Percentiles rank a stretch among this genome's conserved stretches.
These are phyloP conservation scores for Talaromyces sp. DNA, from an alignment of 2,329 filamentous ascomycete genomes.

Conservation along the genomic window DNA sequence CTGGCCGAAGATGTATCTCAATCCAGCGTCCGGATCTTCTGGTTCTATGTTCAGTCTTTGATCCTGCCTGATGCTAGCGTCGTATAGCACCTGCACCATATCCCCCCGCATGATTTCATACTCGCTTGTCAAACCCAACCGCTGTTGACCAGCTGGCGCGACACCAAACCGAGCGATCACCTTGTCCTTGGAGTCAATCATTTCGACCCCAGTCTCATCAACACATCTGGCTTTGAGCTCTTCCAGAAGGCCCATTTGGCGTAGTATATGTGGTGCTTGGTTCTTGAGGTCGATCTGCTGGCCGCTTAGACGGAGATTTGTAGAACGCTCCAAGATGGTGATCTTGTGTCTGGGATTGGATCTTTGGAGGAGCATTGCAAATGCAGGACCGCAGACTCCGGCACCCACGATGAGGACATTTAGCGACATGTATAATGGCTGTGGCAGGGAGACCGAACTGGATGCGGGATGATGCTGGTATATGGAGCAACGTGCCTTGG, in stretches of 20 bases:
- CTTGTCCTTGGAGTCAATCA: background rate
- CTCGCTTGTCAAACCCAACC: conserved; percentile 42
- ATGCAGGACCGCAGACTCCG: background rate
- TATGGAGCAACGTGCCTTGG: background rate
- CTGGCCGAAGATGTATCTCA: conserved; percentile 32
- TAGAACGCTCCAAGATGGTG: background rate
- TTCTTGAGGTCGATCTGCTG: background rate
- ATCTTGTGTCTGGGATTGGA: background rate
- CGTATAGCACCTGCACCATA: conserved; percentile 45
- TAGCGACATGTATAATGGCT: background rate
- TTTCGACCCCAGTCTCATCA: background rate
- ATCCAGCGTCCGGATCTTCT: background rate
- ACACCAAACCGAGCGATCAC: background rate
- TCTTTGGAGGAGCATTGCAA: background rate
- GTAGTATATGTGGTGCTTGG: background rate
- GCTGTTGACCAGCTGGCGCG: background rate
- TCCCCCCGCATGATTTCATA: conserved; percentile 57
- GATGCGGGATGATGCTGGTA: background rate
- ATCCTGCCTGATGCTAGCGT: conserved; percentile 20
- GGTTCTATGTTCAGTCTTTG: background rate
- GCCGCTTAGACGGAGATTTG: background rate
- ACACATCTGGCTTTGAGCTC: background rate
- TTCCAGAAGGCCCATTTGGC: background rate
- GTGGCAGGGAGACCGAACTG: background rate
- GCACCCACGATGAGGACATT: background rate